Evolutionary conservation across 2,329 filamentous ascomycete species (phyloP), one percentile per base, ranked within the genome.

Genomic region (Zasmidium citrigriseum): DNA sequence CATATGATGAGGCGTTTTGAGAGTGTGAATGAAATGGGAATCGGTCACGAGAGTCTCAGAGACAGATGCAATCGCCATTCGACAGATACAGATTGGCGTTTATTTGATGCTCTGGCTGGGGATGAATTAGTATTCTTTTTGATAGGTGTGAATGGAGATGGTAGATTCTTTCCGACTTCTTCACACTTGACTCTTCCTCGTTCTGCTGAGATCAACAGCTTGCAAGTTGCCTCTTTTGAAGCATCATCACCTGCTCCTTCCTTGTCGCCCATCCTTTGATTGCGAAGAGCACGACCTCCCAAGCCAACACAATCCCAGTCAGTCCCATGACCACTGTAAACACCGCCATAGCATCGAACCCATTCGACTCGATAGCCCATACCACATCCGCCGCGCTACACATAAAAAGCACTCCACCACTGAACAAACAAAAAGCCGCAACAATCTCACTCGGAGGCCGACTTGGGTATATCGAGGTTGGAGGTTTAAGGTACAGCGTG

Each of bases 351-450:
- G 90, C 90, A 70, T 96, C 90, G 14, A 96, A 78, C 2, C 87
- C 76, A 70, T 93, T 88, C 57, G 83, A 82, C 59, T 93, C 87
- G 79, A 96, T 90, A n/a, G 86, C 85, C 10, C 81, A 73, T 22
- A 97, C 84, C 0, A 89, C 89, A 70, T 96, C 91, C 56, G 85
- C 84, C 61, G 89, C 89, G 72, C 91, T 96, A 60, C 90, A 82
- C 90, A 97, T 96, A 76, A 98, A 97, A 55, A 97, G 87, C 47
- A 96, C 80, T 4, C 95, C 93, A 24, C 95, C 93, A 1, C 90
- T 82, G 62, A 96, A 90, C 59, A 98, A 80, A 44, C 92, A 95
- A 72, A 98, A 98, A 0, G 91, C 81, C 0, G 89, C 83, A 52
- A 98, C 78, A n/a, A 97, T 81, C 79, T 98, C 93, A 0, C 91